phyloP scores from a whole-genome alignment of 192 early-diverging fungal genomes.

The Phlyctochytrium bullatum region DNA sequence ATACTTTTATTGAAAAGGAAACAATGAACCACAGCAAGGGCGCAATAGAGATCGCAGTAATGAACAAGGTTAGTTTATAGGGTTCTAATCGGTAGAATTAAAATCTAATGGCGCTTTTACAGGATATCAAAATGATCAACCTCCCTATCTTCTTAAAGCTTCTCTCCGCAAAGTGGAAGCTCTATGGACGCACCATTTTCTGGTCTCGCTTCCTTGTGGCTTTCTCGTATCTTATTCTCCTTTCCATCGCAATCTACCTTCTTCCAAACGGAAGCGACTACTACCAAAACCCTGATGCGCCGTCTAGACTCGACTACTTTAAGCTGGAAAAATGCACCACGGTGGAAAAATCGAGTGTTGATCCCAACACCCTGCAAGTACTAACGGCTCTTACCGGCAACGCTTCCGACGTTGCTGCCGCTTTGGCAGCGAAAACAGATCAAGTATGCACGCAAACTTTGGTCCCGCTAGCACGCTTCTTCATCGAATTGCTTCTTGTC shows the following conservation, averaged over 20 bases:
- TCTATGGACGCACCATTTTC: slow-evolving; percentile 25
- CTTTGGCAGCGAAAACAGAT: too few species aligned
- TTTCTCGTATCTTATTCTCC: neutral
- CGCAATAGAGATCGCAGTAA: slow-evolving; percentile 20
- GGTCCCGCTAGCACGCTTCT: neutral
- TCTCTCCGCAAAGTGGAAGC: slow-evolving; percentile 27
- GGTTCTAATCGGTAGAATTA: slow-evolving; percentile 14
- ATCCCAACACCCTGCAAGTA: neutral
- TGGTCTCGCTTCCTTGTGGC: slow-evolving; percentile 8
- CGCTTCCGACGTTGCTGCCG: too few species aligned
- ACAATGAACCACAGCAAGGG: slow-evolving; percentile 17
- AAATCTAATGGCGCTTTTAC: slow-evolving; percentile 2
- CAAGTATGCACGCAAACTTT: neutral
- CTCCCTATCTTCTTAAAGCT: slow-evolving; percentile 19
- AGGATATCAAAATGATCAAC: slow-evolving; percentile 21
- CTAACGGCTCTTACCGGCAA: neutral
- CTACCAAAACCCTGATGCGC: neutral
- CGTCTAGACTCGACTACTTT: neutral
- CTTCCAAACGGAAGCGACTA: slow-evolving; percentile 5
- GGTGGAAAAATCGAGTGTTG: neutral
- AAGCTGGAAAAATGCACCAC: neutral
- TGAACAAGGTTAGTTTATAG: slow-evolving; percentile 8
- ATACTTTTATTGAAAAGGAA: slow-evolving; percentile 12
- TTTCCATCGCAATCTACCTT: slow-evolving; percentile 10
- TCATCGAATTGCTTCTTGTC: slow-evolving; percentile 11